Conservation (phyloP, 352 stramenopile species). For the Plasmopara viticola region DNA sequence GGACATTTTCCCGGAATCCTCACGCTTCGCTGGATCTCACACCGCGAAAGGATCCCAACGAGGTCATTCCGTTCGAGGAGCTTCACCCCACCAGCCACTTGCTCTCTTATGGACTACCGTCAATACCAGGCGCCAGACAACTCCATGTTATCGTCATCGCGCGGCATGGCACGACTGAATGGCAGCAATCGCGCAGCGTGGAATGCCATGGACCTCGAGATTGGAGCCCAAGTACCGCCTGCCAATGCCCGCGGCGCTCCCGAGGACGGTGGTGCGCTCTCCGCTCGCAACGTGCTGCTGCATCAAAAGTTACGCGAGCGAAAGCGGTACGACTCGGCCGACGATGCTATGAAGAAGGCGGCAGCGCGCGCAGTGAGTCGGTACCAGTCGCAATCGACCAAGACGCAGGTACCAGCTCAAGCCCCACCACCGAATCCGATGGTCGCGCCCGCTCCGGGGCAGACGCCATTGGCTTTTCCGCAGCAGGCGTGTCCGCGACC, state of each 20-base stretch:
- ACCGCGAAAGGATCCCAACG: constrained; percentile 13
- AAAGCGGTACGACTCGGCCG: constrained; percentile 81
- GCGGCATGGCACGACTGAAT: constrained; percentile 23
- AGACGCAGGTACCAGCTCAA: not conserved
- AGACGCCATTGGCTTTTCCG: constrained; percentile 12
- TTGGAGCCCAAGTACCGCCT: constrained; percentile 18
- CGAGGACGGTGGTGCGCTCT: constrained; percentile 43
- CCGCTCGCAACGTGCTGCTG: constrained; percentile 74
- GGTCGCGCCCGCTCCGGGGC: not conserved
- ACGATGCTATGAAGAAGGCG: constrained; percentile 70
- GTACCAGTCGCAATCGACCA: constrained; percentile 7
- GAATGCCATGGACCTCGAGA: constrained; percentile 47
- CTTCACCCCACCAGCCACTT: not conserved
- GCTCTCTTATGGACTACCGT: constrained; percentile 12
- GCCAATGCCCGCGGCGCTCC: constrained; percentile 7
- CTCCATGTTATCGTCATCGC: constrained; percentile 20
- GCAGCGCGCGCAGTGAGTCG: constrained; percentile 12
- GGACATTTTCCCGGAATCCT: constrained; percentile 3
- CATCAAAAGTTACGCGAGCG: constrained; percentile 61
- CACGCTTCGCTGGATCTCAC: constrained; percentile 12
- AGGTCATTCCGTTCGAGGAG: constrained; percentile 2
- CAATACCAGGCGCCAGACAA: constrained; percentile 5
- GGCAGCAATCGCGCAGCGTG: constrained; percentile 37
- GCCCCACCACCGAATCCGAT: constrained; percentile 6
- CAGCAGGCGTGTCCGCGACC: not conserved